Base-by-base conservation (phyloP, 768 basidiomycete genomes). In the Leccinum rimulosum region DNA sequence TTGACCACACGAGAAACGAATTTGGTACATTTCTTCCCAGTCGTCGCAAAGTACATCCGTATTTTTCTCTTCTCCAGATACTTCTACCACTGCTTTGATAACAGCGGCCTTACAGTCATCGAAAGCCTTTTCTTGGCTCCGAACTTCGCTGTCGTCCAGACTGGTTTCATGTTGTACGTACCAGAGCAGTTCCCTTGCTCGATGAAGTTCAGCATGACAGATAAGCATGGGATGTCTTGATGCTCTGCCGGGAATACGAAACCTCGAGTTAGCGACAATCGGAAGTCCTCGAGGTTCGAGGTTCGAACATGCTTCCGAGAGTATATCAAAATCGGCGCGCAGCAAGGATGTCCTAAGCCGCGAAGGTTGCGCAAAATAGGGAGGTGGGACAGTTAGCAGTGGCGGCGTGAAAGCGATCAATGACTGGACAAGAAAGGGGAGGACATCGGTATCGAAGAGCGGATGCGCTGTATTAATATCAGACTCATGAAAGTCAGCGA, bases 31-130 rank as follows among this genome's bases (percentile, higher is more conserved):
- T 31, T 76, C 72, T 52, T 84, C 82, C 19, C 79, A 81, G 48
- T 83, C 81, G 62, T 88, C 85, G 86, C 90, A 93, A n/a, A 93
- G 75, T 8, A 87, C 82, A 52, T 91, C 86, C 61, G 82, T 82
- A 63, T 91, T 93, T 63, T 81, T 83, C 61, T 89, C 88, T 68
- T 93, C 89, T 40, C 91, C 92, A 10, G 91, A 84, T 43, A 90
- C 84, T 67, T 93, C 93, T 30, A 95, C 91, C 15, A 95, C 83
- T 3, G 88, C 84, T 66, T 93, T 93, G 72, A 94, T 87, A 9
- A 93, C 77, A 0, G 91, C 92, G 4, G 87, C 89, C 74, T 95
- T 95, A 75, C 91, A 92, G 30, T 87, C 82, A 63, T 86, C 84
- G 61, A 95, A 89, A 2, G 82, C 80, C 69, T 88, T 88, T 70